Evolutionary conservation across 177 flowering plant species (phyloP).

Genomic region (Tripterygium wilfordii): DNA sequence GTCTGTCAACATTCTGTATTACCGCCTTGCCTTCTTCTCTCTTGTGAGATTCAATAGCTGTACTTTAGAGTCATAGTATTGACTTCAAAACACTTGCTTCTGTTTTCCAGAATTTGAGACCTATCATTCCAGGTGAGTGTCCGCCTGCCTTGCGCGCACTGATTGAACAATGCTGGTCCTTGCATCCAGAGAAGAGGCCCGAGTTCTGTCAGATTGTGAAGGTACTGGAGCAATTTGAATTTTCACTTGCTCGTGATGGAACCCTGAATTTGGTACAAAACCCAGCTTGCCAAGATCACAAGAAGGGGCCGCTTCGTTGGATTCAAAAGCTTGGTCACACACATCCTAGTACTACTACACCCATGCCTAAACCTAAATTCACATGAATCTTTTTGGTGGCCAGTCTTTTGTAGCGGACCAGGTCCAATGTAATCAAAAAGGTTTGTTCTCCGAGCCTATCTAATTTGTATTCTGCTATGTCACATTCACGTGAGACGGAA

Average conservation of each 20-base stretch:
- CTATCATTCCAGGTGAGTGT: slow-evolving; percentile 47
- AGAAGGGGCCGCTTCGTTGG: slow-evolving; percentile 72
- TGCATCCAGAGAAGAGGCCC: slow-evolving; percentile 67
- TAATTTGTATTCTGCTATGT: slow-evolving; percentile 8
- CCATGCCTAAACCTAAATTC: slow-evolving; percentile 45
- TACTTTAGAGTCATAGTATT: background rate
- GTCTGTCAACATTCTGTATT: too few species aligned
- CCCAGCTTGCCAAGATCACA: slow-evolving; percentile 51
- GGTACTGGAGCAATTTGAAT: slow-evolving; percentile 64
- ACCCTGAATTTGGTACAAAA: slow-evolving; percentile 43
- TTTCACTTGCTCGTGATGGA: slow-evolving; percentile 53
- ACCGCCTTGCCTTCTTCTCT: background rate
- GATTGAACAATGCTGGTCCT: slow-evolving; percentile 84
- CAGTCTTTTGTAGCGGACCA: slow-evolving; percentile 20
- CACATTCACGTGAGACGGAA: slow-evolving; percentile 10
- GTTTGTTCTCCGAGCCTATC: slow-evolving; percentile 13
- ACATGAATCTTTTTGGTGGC: slow-evolving; percentile 20
- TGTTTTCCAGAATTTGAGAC: slow-evolving; percentile 62
- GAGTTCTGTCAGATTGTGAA: slow-evolving; percentile 87
- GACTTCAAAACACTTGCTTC: background rate
- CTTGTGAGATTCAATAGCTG: background rate
- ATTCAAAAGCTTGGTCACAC: slow-evolving; percentile 58
- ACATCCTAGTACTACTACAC: slow-evolving; percentile 20
- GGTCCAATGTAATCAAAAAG: slow-evolving; percentile 28
- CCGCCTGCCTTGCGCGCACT: slow-evolving; percentile 59